A percentile compares a stretch with the other conserved stretches of the same genome.
These are phyloP conservation scores for Alternaria arborescens DNA, from an alignment of 2,329 filamentous ascomycete species.

Conservation along the genomic window DNA sequence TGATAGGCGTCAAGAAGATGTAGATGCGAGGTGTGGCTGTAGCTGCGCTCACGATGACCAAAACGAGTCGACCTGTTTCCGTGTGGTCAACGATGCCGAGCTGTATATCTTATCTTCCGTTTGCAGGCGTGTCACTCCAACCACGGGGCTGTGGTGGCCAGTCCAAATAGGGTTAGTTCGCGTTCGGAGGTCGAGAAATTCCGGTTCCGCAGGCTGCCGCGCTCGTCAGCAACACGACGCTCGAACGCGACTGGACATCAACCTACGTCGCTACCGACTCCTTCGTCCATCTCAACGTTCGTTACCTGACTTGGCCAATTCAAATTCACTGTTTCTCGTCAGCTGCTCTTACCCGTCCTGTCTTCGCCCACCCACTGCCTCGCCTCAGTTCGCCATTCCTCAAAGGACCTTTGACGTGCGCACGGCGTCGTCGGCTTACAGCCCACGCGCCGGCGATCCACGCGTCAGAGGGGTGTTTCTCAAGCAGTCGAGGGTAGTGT, in stretches of 20 bases:
- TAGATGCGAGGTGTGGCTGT: not conserved
- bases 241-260: not conserved
- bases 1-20: not conserved
- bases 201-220: not conserved
- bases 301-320: not conserved
- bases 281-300: not conserved
- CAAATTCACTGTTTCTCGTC: not conserved
- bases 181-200: not conserved
- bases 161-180: not conserved
- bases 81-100: not conserved
- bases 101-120: not conserved
- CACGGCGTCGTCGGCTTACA: conserved; percentile 13
- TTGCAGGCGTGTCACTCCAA: too few species aligned
- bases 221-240: not conserved
- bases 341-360: not conserved
- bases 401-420: conserved; percentile 22
- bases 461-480: conserved; percentile 22
- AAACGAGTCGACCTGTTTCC: too few species aligned
- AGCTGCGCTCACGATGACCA: too few species aligned
- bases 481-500: conserved; percentile 17
- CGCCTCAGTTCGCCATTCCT: conserved; percentile 24
- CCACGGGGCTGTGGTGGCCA: not conserved
- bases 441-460: conserved; percentile 17
- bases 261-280: not conserved
- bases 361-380: conserved; percentile 14